Conservation (phyloP, 768 basidiomycete genomes). For the Rhodotorula sphaerocarpa region DNA sequence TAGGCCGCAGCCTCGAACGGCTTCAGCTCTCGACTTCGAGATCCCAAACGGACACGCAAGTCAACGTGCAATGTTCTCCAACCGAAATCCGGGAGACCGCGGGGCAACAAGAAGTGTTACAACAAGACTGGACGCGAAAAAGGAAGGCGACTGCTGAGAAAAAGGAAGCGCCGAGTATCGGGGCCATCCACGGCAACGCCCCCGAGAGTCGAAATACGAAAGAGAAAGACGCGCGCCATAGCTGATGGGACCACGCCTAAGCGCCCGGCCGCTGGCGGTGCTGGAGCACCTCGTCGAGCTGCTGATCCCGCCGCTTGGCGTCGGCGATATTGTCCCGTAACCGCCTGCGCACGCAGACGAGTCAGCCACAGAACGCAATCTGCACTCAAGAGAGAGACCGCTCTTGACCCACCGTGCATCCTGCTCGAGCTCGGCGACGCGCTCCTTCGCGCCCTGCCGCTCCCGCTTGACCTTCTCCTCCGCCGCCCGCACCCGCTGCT, state of each 20-base stretch:
- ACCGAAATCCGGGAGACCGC: too few species aligned
- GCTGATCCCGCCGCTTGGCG: constrained; percentile 11
- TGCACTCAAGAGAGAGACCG: not conserved
- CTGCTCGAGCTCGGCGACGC: constrained; percentile 61
- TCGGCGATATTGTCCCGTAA: constrained; percentile 1
- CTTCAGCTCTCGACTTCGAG: too few species aligned
- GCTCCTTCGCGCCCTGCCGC: constrained; percentile 85
- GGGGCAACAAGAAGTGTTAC: too few species aligned
- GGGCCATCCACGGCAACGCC: too few species aligned
- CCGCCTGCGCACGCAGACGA: not conserved
- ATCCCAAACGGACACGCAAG: too few species aligned
- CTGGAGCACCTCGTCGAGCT: constrained; percentile 21
- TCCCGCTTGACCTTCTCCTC: constrained; percentile 90
- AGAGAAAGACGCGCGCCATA: too few species aligned
- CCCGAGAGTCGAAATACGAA: too few species aligned
- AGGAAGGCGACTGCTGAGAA: not conserved
- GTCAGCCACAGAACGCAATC: not conserved
- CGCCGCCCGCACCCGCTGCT: constrained; percentile 65
- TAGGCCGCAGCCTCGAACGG: too few species aligned
- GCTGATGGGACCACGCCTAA: too few species aligned
- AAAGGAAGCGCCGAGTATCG: too few species aligned
- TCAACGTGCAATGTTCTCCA: too few species aligned
- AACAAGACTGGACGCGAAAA: not conserved
- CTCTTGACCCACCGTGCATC: constrained; percentile 55
- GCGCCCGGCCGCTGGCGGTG: not conserved